These are phyloP conservation scores for Solanum clarkiae DNA, from an alignment of 257 asterid genomes.

Conservation along the genomic window DNA sequence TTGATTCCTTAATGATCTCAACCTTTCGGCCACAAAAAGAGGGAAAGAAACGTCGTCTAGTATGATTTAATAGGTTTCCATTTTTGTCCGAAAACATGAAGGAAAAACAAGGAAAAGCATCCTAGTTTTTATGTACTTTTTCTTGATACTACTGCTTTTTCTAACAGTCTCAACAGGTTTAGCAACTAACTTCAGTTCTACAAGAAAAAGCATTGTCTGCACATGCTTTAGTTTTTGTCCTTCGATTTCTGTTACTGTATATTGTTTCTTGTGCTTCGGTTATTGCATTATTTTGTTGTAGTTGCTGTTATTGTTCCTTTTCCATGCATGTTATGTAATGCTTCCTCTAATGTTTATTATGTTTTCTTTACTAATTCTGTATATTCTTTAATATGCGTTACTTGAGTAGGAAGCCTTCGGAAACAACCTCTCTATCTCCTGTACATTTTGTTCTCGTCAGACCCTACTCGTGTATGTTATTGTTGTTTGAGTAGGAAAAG, in stretches of 20 bases:
- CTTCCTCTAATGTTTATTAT: not conserved
- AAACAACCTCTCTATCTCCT: not conserved
- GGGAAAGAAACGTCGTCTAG: not conserved
- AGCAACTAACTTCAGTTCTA: not conserved
- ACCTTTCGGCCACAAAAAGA: not conserved
- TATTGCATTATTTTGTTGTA: not conserved
- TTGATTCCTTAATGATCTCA: not conserved
- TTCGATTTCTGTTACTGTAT: not conserved
- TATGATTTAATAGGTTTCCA: not conserved
- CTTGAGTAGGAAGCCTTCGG: not conserved
- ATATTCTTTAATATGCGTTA: not conserved
- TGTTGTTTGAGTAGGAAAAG: not conserved
- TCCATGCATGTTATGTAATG: not conserved
- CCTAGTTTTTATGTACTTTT: not conserved
- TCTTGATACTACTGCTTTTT: not conserved
- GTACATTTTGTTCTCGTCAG: not conserved
- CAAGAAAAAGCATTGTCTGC: not conserved
- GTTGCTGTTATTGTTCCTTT: not conserved
- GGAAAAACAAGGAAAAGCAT: not conserved
- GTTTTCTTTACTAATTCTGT: not conserved
- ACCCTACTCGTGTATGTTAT: not conserved
- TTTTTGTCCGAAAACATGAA: not conserved
- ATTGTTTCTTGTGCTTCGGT: not conserved
- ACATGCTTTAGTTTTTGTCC: not conserved
- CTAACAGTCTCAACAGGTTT: not conserved